Evolutionary conservation across 306 rosid species (phyloP).

Genomic region (Datisca glomerata): DNA sequence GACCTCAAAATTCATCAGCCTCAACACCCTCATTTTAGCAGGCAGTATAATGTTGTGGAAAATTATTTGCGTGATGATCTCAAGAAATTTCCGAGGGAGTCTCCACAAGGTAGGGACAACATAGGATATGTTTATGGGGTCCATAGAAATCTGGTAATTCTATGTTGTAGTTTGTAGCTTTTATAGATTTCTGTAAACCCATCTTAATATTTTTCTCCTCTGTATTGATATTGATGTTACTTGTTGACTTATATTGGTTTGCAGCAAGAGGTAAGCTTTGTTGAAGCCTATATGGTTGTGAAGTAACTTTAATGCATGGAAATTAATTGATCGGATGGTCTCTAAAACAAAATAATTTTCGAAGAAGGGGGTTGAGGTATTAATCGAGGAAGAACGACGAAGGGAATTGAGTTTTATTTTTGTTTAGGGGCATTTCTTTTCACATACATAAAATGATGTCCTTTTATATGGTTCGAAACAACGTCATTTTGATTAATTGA

Average conservation of each 20-base stretch:
- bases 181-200: constrained; percentile 10
- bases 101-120: constrained; percentile 99
- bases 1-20: constrained; percentile 43
- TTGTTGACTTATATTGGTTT: constrained; percentile 54
- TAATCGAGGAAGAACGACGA: too few relatives aligned
- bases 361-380: too few relatives aligned
- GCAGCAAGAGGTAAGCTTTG: constrained; percentile 98
- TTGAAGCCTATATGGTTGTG: constrained; percentile 65
- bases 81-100: constrained; percentile 64
- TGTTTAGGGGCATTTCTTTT: too few relatives aligned
- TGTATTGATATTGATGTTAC: constrained; percentile 30
- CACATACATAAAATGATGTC: too few relatives aligned
- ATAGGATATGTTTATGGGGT: constrained; percentile 64
- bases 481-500: too few relatives aligned
- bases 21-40: constrained; percentile 56
- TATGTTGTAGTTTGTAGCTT: constrained; percentile 45
- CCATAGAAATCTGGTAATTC: constrained; percentile 68
- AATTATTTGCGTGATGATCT: constrained; percentile 56
- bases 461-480: too few relatives aligned
- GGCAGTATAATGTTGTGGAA: constrained; percentile 73
- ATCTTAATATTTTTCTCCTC: constrained; percentile 11
- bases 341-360: constrained; percentile 40
- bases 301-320: constrained; percentile 36
- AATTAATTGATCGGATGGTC: constrained; percentile 42
- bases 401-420: too few relatives aligned